Evolutionary conservation across 106 monocot genomes (phyloP).

Genomic region (Agapanthus africanus): DNA sequence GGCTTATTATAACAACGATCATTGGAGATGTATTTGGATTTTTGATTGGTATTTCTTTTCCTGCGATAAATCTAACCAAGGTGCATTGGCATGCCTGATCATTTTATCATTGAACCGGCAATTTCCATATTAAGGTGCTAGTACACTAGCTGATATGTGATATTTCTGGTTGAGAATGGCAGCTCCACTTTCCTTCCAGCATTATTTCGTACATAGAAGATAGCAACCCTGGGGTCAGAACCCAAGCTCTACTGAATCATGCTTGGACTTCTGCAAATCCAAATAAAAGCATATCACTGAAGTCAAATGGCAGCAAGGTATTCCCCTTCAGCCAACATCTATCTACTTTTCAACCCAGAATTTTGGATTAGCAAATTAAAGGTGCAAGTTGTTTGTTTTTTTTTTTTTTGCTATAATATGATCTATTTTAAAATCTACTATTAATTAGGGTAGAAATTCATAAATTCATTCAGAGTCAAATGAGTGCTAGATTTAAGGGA

Average conservation of each 20-base stretch:
- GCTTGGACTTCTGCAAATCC: conserved; percentile 37
- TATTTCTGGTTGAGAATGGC: conserved; percentile 14
- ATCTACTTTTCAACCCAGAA: not conserved
- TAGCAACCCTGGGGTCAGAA: conserved; percentile 46
- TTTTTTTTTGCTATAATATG: not conserved
- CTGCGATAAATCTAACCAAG: conserved; percentile 50
- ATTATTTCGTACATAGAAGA: conserved; percentile 67
- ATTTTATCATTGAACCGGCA: not conserved
- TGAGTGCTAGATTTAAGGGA: not conserved
- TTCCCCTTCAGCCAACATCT: not conserved
- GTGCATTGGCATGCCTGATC: conserved; percentile 6
- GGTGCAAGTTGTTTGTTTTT: too few species aligned
- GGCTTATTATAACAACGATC: conserved; percentile 39
- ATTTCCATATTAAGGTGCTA: not conserved
- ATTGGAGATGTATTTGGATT: conserved; percentile 61
- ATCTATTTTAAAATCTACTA: not conserved
- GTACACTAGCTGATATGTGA: not conserved
- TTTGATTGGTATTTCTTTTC: conserved; percentile 65
- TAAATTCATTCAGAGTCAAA: not conserved
- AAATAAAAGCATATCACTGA: conserved; percentile 18
- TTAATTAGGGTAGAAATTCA: not conserved
- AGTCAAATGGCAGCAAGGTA: conserved; percentile 29
- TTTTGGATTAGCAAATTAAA: not conserved
- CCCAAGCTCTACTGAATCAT: conserved; percentile 55
- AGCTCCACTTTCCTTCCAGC: conserved; percentile 61